Conservation (phyloP, 2,329 filamentous ascomycete species). For the Botrytis fragariae region DNA sequence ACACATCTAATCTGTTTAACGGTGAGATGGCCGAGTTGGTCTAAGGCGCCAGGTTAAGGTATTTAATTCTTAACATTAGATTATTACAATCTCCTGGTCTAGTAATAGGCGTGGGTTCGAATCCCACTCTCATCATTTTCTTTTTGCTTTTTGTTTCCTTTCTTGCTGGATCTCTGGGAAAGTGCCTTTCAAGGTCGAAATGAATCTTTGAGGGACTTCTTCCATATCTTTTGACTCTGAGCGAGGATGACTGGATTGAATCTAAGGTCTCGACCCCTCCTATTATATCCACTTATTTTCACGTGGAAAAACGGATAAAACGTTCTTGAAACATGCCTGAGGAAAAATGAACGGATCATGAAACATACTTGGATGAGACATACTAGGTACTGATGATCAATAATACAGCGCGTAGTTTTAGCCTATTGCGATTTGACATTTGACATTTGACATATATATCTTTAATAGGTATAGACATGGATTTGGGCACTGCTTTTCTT, state of each 20-base stretch:
- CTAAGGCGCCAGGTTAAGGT: slow-evolving; percentile 21
- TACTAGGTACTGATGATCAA: neutral
- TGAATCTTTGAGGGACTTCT: neutral
- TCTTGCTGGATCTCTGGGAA: neutral
- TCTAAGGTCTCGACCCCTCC: neutral
- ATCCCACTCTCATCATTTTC: slow-evolving; percentile 40
- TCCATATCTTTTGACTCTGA: neutral
- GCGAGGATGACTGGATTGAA: neutral
- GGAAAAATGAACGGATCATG: neutral
- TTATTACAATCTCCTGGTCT: slow-evolving; percentile 1
- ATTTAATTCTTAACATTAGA: neutral
- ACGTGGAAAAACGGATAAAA: neutral
- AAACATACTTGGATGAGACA: neutral
- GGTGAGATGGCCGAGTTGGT: slow-evolving; percentile 20
- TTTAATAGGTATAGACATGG: neutral
- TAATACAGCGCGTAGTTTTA: neutral
- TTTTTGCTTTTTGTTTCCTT: neutral
- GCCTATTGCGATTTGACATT: neutral
- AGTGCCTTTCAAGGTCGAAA: no score
- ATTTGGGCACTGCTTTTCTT: neutral
- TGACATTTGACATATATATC: neutral
- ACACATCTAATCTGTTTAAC: neutral
- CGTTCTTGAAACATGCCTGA: neutral
- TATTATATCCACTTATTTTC: slow-evolving; percentile 4
- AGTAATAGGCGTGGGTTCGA: slow-evolving; percentile 40